Evolutionary conservation across 129 eudicot genomes (phyloP).

Genomic region (Apium graveolens): DNA sequence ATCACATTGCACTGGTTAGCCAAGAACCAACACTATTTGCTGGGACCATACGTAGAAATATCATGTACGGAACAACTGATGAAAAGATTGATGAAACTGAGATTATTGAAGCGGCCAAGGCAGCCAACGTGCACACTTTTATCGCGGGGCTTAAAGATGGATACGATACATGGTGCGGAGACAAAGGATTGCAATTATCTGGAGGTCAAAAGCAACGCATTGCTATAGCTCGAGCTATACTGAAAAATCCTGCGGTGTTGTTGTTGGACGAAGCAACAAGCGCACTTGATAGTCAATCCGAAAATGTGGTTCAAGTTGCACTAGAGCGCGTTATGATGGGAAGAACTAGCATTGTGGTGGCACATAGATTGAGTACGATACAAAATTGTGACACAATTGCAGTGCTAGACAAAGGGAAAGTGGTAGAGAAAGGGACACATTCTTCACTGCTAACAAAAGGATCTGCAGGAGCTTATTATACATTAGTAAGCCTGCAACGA

Average conservation of each 20-base stretch:
- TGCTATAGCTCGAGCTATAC: conserved; percentile 23
- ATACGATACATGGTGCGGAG: conserved; percentile 44
- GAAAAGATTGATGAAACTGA: conserved; percentile 29
- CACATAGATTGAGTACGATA: conserved; percentile 37
- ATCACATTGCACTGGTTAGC: conserved; percentile 39
- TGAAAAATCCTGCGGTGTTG: conserved; percentile 24
- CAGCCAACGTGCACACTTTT: conserved; percentile 44
- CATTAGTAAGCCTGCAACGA: conserved; percentile 62
- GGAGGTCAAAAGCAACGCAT: conserved; percentile 39
- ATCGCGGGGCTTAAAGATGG: conserved; percentile 35
- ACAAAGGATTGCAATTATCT: conserved; percentile 43
- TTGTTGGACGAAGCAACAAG: conserved; percentile 47
- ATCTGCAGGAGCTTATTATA: conserved; percentile 47
- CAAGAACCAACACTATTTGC: conserved; percentile 51
- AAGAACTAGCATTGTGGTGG: conserved; percentile 38
- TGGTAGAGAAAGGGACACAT: conserved; percentile 68
- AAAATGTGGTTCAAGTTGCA: conserved; percentile 36
- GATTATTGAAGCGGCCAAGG: conserved; percentile 35
- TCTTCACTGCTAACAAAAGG: conserved; percentile 58
- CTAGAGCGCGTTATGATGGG: conserved; percentile 33
- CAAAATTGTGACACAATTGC: conserved; percentile 38
- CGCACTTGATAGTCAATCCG: conserved; percentile 40
- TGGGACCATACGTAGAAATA: conserved; percentile 36
- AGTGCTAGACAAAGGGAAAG: conserved; percentile 49
- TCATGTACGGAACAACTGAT: conserved; percentile 26